Conservation (phyloP, 108 stramenopile genomes). For the Nitzschia sp. region DNA sequence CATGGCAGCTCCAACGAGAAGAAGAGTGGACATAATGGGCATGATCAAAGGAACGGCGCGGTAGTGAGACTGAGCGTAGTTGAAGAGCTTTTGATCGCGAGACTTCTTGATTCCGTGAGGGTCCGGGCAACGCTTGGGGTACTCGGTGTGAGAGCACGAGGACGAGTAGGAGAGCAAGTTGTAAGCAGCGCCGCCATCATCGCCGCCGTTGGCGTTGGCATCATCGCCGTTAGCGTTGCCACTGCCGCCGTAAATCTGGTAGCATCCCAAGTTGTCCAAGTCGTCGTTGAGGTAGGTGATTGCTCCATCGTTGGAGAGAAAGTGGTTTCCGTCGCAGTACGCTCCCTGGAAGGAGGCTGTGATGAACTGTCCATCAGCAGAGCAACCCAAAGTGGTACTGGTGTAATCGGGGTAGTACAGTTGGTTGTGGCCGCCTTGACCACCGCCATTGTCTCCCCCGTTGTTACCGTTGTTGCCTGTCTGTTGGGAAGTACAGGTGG, state of each 20-base stretch:
- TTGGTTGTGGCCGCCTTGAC: background rate
- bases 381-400: constrained; percentile 35
- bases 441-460: background rate
- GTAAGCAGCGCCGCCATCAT: background rate
- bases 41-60: constrained; percentile 15
- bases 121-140: constrained; percentile 24
- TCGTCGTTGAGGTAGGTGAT: constrained; percentile 29
- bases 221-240: background rate
- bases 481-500: constrained; percentile 10
- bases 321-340: constrained; percentile 42
- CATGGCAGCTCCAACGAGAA: background rate
- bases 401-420: constrained; percentile 3
- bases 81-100: constrained; percentile 4
- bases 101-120: constrained; percentile 24
- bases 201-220: background rate
- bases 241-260: constrained; percentile 11
- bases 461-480: background rate
- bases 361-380: constrained; percentile 36
- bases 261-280: constrained; percentile 1
- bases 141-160: constrained; percentile 20
- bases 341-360: constrained; percentile 29
- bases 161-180: constrained; percentile 11
- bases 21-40: constrained; percentile 15
- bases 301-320: constrained; percentile 5
- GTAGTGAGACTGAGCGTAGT: constrained; percentile 5